Percentiles rank a stretch among this genome's conserved stretches.
These are phyloP conservation scores for Candolleomyces efflorescens DNA, from an alignment of 768 basidiomycete species.

Conservation along the genomic window DNA sequence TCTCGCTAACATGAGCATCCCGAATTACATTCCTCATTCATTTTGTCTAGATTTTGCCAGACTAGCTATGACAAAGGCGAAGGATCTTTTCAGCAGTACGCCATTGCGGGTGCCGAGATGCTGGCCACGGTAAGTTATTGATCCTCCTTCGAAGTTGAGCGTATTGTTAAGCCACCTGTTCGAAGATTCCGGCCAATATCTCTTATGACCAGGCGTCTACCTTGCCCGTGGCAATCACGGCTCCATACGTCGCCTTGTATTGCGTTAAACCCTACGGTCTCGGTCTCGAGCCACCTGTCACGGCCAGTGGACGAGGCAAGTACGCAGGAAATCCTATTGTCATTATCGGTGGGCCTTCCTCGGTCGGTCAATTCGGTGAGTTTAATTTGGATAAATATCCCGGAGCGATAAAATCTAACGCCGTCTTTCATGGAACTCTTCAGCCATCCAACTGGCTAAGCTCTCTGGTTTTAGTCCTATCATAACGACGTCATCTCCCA, in stretches of 20 bases:
- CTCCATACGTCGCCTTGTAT: conserved; percentile 34
- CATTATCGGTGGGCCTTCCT: conserved; percentile 24
- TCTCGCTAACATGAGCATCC: conserved; percentile 22
- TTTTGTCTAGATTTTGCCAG: conserved; percentile 34
- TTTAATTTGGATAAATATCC: too few species aligned
- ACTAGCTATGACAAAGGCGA: conserved; percentile 27
- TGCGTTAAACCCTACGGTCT: conserved; percentile 17
- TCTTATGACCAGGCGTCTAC: conserved; percentile 37
- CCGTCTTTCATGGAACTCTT: too few species aligned
- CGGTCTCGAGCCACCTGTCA: conserved; percentile 21
- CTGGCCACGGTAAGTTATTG: conserved; percentile 31
- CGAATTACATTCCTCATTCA: conserved; percentile 11
- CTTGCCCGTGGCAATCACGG: conserved; percentile 33
- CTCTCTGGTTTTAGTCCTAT: conserved; percentile 36
- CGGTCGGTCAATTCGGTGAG: conserved; percentile 25
- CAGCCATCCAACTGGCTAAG: conserved; percentile 34
- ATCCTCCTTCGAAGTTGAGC: conserved; percentile 11
- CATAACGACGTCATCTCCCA: conserved; percentile 31
- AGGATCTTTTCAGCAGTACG: conserved; percentile 41
- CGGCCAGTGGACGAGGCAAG: conserved; percentile 18
- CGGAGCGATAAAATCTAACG: background rate
- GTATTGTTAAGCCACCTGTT: conserved; percentile 20
- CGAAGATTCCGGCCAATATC: conserved; percentile 32
- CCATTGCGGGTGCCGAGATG: conserved; percentile 29
- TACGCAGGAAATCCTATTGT: conserved; percentile 27